Base-by-base conservation (phyloP, 345 rosid species). In the Mercurialis annua region DNA sequence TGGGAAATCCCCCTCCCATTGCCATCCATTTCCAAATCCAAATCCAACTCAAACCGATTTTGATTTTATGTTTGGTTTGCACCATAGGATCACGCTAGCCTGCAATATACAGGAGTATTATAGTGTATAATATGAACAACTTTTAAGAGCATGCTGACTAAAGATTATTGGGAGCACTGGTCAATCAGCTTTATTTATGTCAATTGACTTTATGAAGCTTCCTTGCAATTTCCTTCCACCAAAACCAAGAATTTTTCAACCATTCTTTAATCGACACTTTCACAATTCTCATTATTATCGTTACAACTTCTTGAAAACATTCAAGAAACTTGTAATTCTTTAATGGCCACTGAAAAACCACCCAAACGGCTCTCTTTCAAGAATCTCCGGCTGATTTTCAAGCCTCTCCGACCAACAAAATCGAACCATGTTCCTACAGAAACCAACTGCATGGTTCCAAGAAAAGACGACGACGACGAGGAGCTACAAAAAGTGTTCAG, bases 401-500 rank as follows among this genome's bases (percentile, higher is more conserved):
- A 34, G 18, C 75, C 71, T 17, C 44, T 55, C 11, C 11, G 21
- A 24, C 62, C 82, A 38, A 67, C 74, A 16, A 52, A 66, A 15
- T 15, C 6, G 20, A 66, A 36, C 59, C 10, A 8, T 40, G 44
- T 40, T 40, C 44, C 44, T 40, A 40, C 1, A 1, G 4, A 10
- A 40, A 40, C 69, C 75, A 0, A 31, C 16, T 54, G 67, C 18
- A 68, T 58, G 29, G 2, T 42, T 27, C 63, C 31, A 29, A 50
- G 59, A 8, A 51, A 17, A 23, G 33, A 8, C 16, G 33, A 18
- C 10, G 6, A 16, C 31, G 76, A 80, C 1, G 71, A 76, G 12
- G 92, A 86, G 69, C 74, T 90, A 4, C 74, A 58, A 56, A 62
- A 78, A 42, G 97, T 93, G 5, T 93, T 93, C 67, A 67, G 76